Base-by-base conservation (phyloP, 2,329 filamentous ascomycete genomes). In the Scytalidium sp. region DNA sequence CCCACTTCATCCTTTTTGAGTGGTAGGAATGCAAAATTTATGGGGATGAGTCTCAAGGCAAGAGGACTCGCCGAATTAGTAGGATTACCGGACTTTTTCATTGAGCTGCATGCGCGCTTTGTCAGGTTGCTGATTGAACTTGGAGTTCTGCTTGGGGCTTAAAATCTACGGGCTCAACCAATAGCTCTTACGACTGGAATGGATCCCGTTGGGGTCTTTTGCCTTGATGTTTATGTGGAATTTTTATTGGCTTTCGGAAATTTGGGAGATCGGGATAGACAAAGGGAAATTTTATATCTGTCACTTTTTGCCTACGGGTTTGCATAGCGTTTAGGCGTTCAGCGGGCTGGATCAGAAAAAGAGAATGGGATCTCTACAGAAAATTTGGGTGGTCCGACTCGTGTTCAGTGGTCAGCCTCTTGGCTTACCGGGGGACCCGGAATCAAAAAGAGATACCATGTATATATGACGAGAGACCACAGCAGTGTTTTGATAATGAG, bases 11-110 rank as follows among this genome's bases (percentile, higher is more conserved):
- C 56, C 2, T 65, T 65, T 43, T 50, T 66, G 10, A 56, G 50
- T 25, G 62, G 62, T 19, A 46, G 61, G 11, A 59, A 57, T 50
- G 57, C 61, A 8, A 55, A 55, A 39, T 60, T 56, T 44, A 46
- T 53, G 19, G 80, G 78, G 17, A 75, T 78, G 41, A 78, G 78
- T 25, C 75, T 81, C 40, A 82, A 79, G 56, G 75, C 81, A 36
- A 76, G 81, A 39, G 83, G 84, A 2, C 68, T 87, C 44, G 81
- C 84, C 0, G 84, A 87, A 66, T 71, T 87, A 39, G 80, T 85
- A 22, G 84, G 84, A 19, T 70, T 81, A 57, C 82, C 84, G 3
- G 83, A 87, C 61, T 84, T 87, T 60, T 87, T 87, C 57, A 79
- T 87, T 49, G 79, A 85, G 68, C 67, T 87, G 52, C 84, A 87